Percentiles rank a stretch among this genome's conserved stretches.
Evolutionary conservation across 139 green algal genomes (phyloP).

Genomic region (Limnomonas spitsbergensis): DNA sequence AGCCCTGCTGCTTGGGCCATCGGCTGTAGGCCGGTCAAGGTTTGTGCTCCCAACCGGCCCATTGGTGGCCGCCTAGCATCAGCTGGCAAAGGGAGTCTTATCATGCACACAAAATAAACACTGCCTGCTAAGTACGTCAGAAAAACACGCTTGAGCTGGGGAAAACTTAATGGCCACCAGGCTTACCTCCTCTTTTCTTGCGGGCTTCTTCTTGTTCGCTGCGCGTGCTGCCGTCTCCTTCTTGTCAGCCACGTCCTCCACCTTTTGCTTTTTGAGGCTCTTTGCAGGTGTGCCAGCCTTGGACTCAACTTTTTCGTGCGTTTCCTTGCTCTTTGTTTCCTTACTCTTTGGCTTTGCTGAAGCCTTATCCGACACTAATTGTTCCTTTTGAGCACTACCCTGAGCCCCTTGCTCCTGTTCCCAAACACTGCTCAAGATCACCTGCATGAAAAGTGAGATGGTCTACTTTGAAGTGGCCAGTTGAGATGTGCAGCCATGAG

Average conservation of each 20-base stretch:
- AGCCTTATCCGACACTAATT: too few relatives aligned
- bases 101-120: too few relatives aligned
- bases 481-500: background rate
- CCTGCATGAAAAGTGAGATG: constrained; percentile 8
- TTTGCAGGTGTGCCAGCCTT: background rate
- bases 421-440: background rate
- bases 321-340: background rate
- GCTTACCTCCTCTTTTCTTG: background rate
- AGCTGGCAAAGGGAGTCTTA: too few relatives aligned
- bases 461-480: background rate
- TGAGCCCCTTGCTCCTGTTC: background rate
- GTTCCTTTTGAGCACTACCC: too few relatives aligned
- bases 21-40: too few relatives aligned
- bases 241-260: background rate
- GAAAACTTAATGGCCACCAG: background rate
- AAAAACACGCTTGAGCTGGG: background rate
- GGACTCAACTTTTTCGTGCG: background rate
- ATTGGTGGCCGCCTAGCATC: too few relatives aligned
- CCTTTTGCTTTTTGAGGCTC: background rate
- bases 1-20: too few relatives aligned
- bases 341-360: background rate
- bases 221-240: background rate
- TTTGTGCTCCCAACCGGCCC: too few relatives aligned
- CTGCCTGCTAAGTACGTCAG: background rate
- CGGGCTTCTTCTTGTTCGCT: background rate